Percentiles rank a stretch among this genome's conserved stretches.
Conservation (phyloP, 805 yeast genomes). For the Cyberlindnera petersonii region DNA sequence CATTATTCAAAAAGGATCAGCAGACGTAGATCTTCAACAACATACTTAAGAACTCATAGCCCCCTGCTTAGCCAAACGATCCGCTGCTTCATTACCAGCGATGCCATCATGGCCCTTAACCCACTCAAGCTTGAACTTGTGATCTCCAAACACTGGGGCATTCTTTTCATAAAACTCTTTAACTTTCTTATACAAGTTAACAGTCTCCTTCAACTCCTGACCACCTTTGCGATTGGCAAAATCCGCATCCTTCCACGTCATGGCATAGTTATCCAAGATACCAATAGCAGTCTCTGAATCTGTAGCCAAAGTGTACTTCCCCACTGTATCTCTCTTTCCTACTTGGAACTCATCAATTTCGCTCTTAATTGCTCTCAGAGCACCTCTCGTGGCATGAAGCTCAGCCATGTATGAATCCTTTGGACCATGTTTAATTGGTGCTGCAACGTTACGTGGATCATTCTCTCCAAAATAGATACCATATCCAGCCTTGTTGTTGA, state of each 20-base stretch:
- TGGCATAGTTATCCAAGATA: conserved; percentile 52
- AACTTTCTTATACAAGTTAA: conserved; percentile 37
- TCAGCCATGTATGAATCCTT: conserved; percentile 86
- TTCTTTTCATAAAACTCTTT: conserved; percentile 33
- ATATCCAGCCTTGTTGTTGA: conserved; percentile 66
- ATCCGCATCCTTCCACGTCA: conserved; percentile 53
- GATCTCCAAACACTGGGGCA: conserved; percentile 26
- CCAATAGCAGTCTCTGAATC: conserved; percentile 71
- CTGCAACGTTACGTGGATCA: conserved; percentile 53
- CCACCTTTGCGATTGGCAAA: conserved; percentile 40
- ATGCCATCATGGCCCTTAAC: conserved; percentile 71
- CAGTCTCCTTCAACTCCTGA: conserved; percentile 34
- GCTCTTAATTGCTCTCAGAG: conserved; percentile 39
- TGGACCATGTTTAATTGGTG: conserved; percentile 39
- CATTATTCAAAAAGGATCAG: background rate
- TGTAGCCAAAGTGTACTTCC: conserved; percentile 45
- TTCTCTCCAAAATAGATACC: conserved; percentile 68
- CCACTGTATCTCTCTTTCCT: conserved; percentile 16
- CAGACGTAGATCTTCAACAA: background rate
- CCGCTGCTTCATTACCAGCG: conserved; percentile 76
- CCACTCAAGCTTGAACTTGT: conserved; percentile 47
- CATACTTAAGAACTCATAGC: conserved; percentile 32
- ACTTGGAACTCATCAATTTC: conserved; percentile 30
- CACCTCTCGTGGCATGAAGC: conserved; percentile 59
- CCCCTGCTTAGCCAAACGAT: conserved; percentile 65